Percentiles rank a stretch among this genome's conserved stretches.
Evolutionary conservation across 208 protist genomes (phyloP).

Genomic region (Naegleria gruberi): DNA sequence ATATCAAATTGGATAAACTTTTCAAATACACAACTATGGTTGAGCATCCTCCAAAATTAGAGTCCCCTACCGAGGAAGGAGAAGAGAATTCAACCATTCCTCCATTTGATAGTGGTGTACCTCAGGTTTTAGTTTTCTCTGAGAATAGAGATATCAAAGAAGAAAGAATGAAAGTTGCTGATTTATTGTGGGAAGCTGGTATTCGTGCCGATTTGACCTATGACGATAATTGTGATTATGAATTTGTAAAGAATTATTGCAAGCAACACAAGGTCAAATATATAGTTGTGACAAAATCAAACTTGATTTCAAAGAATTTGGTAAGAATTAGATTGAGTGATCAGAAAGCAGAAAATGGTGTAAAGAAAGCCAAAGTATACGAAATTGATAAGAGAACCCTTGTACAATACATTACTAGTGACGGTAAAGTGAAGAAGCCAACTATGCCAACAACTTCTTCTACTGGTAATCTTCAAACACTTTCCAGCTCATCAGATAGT

Average conservation of each 20-base stretch:
- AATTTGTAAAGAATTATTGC: conserved; percentile 1
- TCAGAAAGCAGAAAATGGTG: neutral
- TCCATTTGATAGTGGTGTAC: neutral
- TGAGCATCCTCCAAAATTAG: neutral
- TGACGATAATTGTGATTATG: neutral
- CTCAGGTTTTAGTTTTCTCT: neutral
- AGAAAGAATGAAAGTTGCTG: conserved; percentile 16
- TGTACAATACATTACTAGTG: neutral
- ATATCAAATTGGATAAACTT: conserved; percentile 13
- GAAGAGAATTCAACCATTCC: neutral
- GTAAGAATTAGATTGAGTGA: neutral
- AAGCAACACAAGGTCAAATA: neutral
- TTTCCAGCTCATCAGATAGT: neutral
- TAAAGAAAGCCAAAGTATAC: neutral
- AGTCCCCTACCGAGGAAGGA: neutral
- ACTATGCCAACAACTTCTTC: neutral
- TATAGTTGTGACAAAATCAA: neutral
- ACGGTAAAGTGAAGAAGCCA: neutral
- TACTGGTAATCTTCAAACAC: neutral
- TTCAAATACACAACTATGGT: neutral
- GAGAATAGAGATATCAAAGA: neutral
- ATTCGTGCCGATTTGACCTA: neutral
- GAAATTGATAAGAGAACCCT: neutral
- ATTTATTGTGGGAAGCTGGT: neutral
- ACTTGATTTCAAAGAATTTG: neutral